Evolutionary conservation across 176 grass and related monocot species (phyloP).

Genomic region (Oryza longistaminata): DNA sequence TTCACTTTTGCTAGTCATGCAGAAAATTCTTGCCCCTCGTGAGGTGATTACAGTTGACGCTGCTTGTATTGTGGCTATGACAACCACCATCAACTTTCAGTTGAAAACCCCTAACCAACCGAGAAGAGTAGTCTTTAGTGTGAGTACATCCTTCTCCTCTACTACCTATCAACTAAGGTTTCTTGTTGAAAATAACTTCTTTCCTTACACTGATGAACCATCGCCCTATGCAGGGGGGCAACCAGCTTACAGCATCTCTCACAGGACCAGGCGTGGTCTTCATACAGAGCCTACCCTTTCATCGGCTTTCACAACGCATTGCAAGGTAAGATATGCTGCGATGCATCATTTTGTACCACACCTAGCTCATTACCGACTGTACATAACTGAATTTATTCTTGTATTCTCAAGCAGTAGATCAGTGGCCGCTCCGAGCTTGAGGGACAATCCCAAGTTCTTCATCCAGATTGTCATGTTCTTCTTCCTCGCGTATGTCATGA

Average conservation of each 20-base stretch:
- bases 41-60: constrained; percentile 75
- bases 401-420: constrained; percentile 57
- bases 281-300: constrained; percentile 91
- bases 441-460: constrained; percentile 95
- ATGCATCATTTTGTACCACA: neutral
- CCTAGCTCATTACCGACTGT: neutral
- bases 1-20: constrained; percentile 68
- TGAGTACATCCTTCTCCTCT: constrained; percentile 33
- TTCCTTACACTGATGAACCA: constrained; percentile 11
- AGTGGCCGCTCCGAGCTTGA: constrained; percentile 75
- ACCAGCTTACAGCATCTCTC: constrained; percentile 72
- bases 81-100: constrained; percentile 71
- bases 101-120: constrained; percentile 71
- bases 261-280: constrained; percentile 93
- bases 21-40: constrained; percentile 81
- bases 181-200: constrained; percentile 3
- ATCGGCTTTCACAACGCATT: constrained; percentile 80
- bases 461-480: constrained; percentile 94
- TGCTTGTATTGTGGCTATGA: constrained; percentile 82
- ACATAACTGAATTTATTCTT: constrained; percentile 13
- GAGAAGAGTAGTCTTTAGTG: constrained; percentile 76
- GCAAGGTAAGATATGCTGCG: constrained; percentile 52
- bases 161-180: neutral
- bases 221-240: constrained; percentile 60
- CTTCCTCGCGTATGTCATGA: constrained; percentile 92